Base-by-base conservation (phyloP, 371 early-diverging fungal species). In the Zopfochytrium polystomum region DNA sequence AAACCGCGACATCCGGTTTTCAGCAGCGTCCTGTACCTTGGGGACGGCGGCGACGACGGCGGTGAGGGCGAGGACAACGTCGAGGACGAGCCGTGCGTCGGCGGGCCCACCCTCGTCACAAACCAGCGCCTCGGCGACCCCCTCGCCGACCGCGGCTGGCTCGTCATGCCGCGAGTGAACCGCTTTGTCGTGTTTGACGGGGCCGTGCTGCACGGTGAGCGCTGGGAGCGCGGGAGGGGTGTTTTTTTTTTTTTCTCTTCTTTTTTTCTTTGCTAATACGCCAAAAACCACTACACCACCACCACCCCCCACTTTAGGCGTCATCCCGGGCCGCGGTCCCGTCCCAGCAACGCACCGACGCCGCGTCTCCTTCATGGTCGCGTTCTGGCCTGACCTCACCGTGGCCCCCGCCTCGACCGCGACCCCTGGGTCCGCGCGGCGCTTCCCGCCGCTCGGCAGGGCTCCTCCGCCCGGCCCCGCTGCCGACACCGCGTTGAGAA, bases 121-220 rank as follows among this genome's bases (percentile, higher is more conserved):
- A 63, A 63, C 29, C 63, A 63, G 31, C 57, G 63, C 42, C 58
- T 63, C 11, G 51, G 51, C 2, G 63, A 63, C 48, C 63, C 63
- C 2, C 29, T 63, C 34, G 63, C 63, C 1, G 58, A 58, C 32
- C 35, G 43, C 6, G 63, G 63, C 2, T 63, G 58, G 58, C 25
- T 63, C 33, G 63, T 63, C 9, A 46, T 6, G 29, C 31, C 46
- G 22, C 15, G 27, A 11, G 29, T 50, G 49, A 63, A 63, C 31
- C 56, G 63, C 5, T 32, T 57, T 47, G 63, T 63, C 7, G 27
- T 43, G 44, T 63, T 63, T 51, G 63, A 63, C 43, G 63, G 63
- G 25, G 22, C 31, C 32, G 63, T 63, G 20, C 45, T 63, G 57
- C 63, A 63, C 51, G 63, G 63, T 46, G 45, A 5, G 6, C 1